Conservation (phyloP, 2,329 filamentous ascomycete genomes). For the Tolypocladium tropicale region DNA sequence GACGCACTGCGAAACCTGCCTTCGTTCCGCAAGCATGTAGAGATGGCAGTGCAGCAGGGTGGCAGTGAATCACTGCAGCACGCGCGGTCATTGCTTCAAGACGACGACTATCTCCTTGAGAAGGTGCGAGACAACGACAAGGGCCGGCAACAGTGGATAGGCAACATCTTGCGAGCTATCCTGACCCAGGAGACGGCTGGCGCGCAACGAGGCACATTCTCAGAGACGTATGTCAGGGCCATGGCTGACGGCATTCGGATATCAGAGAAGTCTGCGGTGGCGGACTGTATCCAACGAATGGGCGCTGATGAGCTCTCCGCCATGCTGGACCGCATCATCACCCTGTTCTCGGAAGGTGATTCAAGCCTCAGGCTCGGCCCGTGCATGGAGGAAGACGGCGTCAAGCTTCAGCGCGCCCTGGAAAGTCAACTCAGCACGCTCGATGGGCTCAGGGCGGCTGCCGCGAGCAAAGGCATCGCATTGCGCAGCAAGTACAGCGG, state of each 20-base stretch:
- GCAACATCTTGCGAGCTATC: slow-evolving; percentile 37
- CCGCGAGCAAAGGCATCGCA: slow-evolving; percentile 32
- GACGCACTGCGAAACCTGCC: slow-evolving; percentile 57
- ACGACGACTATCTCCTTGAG: slow-evolving; percentile 43
- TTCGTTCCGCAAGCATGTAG: slow-evolving; percentile 53
- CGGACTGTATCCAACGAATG: slow-evolving; percentile 50
- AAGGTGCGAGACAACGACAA: slow-evolving; percentile 23
- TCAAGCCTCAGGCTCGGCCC: slow-evolving; percentile 20
- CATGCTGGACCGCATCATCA: slow-evolving; percentile 15
- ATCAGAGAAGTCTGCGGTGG: slow-evolving; percentile 41
- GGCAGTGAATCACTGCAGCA: slow-evolving; percentile 32
- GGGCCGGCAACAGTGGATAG: slow-evolving; percentile 25
- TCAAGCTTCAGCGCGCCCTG: slow-evolving; percentile 23
- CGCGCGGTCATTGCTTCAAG: slow-evolving; percentile 42
- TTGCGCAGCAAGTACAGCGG: slow-evolving; percentile 69
- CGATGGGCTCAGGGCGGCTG: slow-evolving; percentile 31
- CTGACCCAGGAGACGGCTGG: slow-evolving; percentile 32
- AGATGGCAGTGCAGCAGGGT: slow-evolving; percentile 33
- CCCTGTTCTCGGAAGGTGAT: slow-evolving; percentile 25
- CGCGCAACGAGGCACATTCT: slow-evolving; percentile 30
- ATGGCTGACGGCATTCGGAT: slow-evolving; percentile 44
- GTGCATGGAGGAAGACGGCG: slow-evolving; percentile 19
- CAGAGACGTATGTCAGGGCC: slow-evolving; percentile 50
- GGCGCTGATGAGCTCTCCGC: slow-evolving; percentile 19
- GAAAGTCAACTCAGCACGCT: slow-evolving; percentile 34